Conservation (phyloP, 2,329 filamentous ascomycete genomes). For the Blastomyces parvus region DNA sequence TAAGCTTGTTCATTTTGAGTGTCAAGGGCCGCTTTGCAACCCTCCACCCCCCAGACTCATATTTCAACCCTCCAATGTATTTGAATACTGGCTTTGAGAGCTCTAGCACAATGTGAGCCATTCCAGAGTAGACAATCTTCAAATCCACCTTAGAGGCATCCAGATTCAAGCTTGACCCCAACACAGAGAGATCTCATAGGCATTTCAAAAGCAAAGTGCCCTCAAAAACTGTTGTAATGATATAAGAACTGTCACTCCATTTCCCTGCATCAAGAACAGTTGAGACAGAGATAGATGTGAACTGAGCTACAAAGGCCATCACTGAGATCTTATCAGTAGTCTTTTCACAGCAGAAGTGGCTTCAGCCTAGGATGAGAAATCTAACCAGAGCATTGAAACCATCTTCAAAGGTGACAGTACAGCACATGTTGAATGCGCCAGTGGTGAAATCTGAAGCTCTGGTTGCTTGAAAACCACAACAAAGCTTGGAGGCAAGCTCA, state of each 20-base stretch:
- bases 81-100: conserved; percentile 14
- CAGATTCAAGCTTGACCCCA: conserved; percentile 11
- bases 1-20: conserved; percentile 16
- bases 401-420: conserved; percentile 18
- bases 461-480: conserved; percentile 6
- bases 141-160: conserved; percentile 11
- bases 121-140: conserved; percentile 13
- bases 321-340: conserved; percentile 7
- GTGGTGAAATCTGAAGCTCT: conserved; percentile 9
- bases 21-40: conserved; percentile 14
- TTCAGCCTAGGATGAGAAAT: conserved; percentile 14
- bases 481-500: conserved; percentile 11
- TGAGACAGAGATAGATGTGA: conserved; percentile 9
- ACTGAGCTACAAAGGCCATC: conserved; percentile 8
- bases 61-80: conserved; percentile 13
- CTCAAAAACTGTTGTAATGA: conserved; percentile 13
- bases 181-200: conserved; percentile 13
- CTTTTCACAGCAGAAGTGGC: conserved; percentile 9
- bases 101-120: conserved; percentile 13
- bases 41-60: conserved; percentile 1
- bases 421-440: conserved; percentile 20
- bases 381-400: conserved; percentile 17
- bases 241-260: conserved; percentile 9
- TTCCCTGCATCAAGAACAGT: conserved; percentile 5
- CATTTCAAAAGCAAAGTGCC: conserved; percentile 12